Base-by-base conservation (phyloP, 1,284 basidiomycete species). In the Ustilago hordei region DNA sequence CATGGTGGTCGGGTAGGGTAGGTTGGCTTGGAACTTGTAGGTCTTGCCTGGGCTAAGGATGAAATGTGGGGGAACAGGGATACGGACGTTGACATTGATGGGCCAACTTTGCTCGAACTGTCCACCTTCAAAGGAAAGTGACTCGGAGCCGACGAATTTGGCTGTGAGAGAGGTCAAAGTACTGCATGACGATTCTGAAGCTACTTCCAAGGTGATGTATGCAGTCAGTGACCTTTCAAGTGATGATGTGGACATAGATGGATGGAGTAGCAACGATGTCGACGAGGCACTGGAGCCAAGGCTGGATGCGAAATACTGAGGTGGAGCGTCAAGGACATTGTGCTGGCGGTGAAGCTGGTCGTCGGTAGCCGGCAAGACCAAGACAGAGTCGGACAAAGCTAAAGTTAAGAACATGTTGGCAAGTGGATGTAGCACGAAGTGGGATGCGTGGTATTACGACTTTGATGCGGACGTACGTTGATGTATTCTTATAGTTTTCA, bases 31-130 rank as follows among this genome's bases (percentile, higher is more conserved):
- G 15, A 69, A 69, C 13, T 6, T 34, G 35, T 59, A 63, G 9
- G 32, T 34, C 11, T 43, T 34, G 4, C 66, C 60, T 23, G 60
- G 50, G 1, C 28, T 11, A 0, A 69, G 52, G 8, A 54, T 15
- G 41, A 15, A 13, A n/a, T 36, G 31, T 13, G 4, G 12, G 1
- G 48, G 48, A 0, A 68, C 23, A 41, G 56, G 52, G 3, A 59
- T 19, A 9, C 15, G 34, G 9, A 58, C 55, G 35, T 13, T n/a
- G 15, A 63, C 28, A 17, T 69, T 38, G 32, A 69, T 6, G 8
- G 60, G 66, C 4, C 36, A 48, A 53, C 66, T 63, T 45, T 69
- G 66, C 13, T 63, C 53, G 17, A 69, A 63, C 0, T 17, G 50
- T 2, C 66, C 66, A 45, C 54, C 48, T 60, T 59, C 63, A 60